These are phyloP conservation scores for Sclerotiophoma versabilis DNA, from an alignment of 2,329 filamentous ascomycete genomes.

Conservation along the genomic window DNA sequence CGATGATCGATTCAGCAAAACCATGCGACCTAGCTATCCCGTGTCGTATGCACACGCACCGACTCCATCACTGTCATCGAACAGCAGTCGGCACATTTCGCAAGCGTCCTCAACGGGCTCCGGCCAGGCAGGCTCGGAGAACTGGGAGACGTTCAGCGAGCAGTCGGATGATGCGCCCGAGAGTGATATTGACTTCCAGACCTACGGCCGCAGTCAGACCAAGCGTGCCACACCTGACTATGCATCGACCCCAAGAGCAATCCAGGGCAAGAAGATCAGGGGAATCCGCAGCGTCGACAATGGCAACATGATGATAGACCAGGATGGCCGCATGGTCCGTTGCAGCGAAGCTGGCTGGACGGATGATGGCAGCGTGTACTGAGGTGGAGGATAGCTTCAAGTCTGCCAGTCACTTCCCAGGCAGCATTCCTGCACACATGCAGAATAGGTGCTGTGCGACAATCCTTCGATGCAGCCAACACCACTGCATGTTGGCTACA, in stretches of 20 bases:
- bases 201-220: constrained; percentile 72
- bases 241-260: constrained; percentile 39
- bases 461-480: not conserved
- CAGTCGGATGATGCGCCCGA: constrained; percentile 71
- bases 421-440: not conserved
- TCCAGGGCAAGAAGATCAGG: constrained; percentile 47
- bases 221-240: constrained; percentile 64
- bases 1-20: constrained; percentile 56
- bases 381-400: constrained; percentile 16
- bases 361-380: constrained; percentile 54
- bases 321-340: constrained; percentile 53
- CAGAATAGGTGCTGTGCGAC: not conserved
- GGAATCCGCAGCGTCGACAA: constrained; percentile 57
- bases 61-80: constrained; percentile 33
- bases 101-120: constrained; percentile 61
- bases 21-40: constrained; percentile 36
- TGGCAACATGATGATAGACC: constrained; percentile 49
- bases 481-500: not conserved
- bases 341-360: constrained; percentile 63
- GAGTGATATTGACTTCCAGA: constrained; percentile 78
- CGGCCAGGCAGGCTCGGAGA: constrained; percentile 81
- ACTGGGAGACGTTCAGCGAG: constrained; percentile 97
- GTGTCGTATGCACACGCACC: constrained; percentile 31
- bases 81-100: constrained; percentile 66
- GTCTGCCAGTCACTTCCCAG: not conserved